Evolutionary conservation across 108 stramenopile species (phyloP).

Genomic region (Phaeodactylum tricornutum): DNA sequence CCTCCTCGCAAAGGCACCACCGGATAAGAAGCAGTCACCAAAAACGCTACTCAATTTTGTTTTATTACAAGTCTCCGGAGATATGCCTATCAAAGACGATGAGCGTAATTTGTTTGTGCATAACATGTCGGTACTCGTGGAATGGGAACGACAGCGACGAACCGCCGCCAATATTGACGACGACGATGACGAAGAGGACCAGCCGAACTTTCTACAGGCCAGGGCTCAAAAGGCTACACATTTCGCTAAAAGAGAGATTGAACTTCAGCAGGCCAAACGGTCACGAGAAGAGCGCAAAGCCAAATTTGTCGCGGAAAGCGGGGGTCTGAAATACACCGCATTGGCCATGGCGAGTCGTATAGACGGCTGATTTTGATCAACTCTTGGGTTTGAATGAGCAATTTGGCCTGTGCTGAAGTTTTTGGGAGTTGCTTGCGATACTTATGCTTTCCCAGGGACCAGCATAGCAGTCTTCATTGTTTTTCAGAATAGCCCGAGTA

Average conservation of each 20-base stretch:
- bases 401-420: too few species aligned
- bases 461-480: too few species aligned
- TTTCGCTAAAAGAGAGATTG: conserved; percentile 76
- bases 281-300: conserved; percentile 71
- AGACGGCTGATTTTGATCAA: too few species aligned
- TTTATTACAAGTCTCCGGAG: background rate
- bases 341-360: conserved; percentile 75
- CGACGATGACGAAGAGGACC: conserved; percentile 5
- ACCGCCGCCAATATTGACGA: conserved; percentile 16
- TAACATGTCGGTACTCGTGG: conserved; percentile 48
- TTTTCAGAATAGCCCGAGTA: too few species aligned
- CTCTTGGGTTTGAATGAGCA: too few species aligned
- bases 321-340: conserved; percentile 75
- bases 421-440: too few species aligned
- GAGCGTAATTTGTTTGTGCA: conserved; percentile 3
- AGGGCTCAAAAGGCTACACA: conserved; percentile 63
- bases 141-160: conserved; percentile 62
- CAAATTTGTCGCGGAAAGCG: conserved; percentile 51
- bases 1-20: conserved; percentile 1
- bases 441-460: too few species aligned
- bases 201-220: conserved; percentile 6
- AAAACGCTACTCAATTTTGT: background rate
- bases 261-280: conserved; percentile 52
- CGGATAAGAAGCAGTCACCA: background rate
- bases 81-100: background rate